Conservation (phyloP, 83 land plant genomes). For the Thuja plicata region DNA sequence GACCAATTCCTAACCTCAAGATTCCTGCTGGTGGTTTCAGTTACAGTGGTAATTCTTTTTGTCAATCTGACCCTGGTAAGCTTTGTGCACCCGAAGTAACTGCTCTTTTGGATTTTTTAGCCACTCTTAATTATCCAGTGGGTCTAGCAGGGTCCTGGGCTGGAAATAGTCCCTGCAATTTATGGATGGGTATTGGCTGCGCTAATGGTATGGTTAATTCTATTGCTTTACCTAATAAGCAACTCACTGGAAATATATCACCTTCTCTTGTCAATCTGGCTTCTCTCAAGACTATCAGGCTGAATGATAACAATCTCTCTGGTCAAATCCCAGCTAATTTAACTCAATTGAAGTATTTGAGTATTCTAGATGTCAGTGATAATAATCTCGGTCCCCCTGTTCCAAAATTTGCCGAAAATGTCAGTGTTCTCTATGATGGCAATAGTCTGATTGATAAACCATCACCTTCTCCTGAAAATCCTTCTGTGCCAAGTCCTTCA, state of each 20-base stretch:
- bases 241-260: constrained; percentile 62
- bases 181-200: constrained; percentile 66
- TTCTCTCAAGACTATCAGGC: constrained; percentile 33
- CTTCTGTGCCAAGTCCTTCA: constrained; percentile 18
- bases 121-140: constrained; percentile 52
- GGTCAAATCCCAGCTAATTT: constrained; percentile 55
- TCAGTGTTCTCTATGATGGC: constrained; percentile 30
- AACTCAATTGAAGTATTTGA: constrained; percentile 48
- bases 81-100: constrained; percentile 65
- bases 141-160: constrained; percentile 49
- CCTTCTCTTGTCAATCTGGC: constrained; percentile 46
- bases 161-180: constrained; percentile 73
- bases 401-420: constrained; percentile 33
- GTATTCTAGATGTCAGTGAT: constrained; percentile 42
- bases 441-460: constrained; percentile 39
- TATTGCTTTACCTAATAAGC: constrained; percentile 38
- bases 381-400: constrained; percentile 64
- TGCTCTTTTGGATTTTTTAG: constrained; percentile 65
- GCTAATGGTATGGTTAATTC: constrained; percentile 18
- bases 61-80: constrained; percentile 46
- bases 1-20: constrained; percentile 48
- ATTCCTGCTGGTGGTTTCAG: constrained; percentile 13
- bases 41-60: constrained; percentile 48
- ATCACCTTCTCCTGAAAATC: neutral
- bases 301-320: constrained; percentile 37